Evolutionary conservation across 2,329 filamentous ascomycete species (phyloP), one percentile per base, ranked within the genome.

Genomic region (Beauveria sp.): DNA sequence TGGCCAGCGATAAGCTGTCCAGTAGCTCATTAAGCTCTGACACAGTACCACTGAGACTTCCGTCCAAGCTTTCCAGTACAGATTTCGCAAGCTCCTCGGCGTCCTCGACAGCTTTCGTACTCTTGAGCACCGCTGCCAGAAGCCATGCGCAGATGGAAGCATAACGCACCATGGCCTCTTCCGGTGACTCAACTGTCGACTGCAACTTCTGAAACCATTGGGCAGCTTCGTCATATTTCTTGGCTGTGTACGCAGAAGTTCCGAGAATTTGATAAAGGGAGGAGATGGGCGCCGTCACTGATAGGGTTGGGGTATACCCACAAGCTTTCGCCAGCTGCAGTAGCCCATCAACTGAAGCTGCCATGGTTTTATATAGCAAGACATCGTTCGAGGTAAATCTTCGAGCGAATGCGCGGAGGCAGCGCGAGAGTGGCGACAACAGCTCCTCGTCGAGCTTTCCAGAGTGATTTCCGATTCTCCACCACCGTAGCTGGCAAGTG

Each of bases 381-480:
- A 70, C 70, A 2, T 73, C 70, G 5, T 71, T 67, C 50, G 75
- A 76, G 12, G 75, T 66, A 3, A 75, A 73, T 63, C 88, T 80
- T 61, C 87, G 79, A 18, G 78, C 74, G 66, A 87, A 89, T 1
- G 88, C 82, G 10, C 79, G 76, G 20, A 89, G 67, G 65, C 85
- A 91, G 57, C 83, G 83, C 0, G 81, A 79, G 54, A 90, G 81
- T 0, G 88, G 88, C 1, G 83, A 77, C n/a, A 88, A 68, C 7
- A 92, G 72, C 16, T 91, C 88, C 62, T 85, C 86, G 42, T 86
- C 81, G 5, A 81, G 70, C 62, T 88, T 81, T 1, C 81, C 82
- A 63, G 81, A 71, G 67, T 90, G 86, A 1, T 80, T 78, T 7
- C 82, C 82, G 62, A 90, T 68, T 48, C 73, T 77, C 88, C 88